A percentile compares a stretch with the other conserved stretches of the same genome.
These are phyloP conservation scores for Blepharisma japonicum DNA, from an alignment of 73 alveolate genomes.

Conservation along the genomic window DNA sequence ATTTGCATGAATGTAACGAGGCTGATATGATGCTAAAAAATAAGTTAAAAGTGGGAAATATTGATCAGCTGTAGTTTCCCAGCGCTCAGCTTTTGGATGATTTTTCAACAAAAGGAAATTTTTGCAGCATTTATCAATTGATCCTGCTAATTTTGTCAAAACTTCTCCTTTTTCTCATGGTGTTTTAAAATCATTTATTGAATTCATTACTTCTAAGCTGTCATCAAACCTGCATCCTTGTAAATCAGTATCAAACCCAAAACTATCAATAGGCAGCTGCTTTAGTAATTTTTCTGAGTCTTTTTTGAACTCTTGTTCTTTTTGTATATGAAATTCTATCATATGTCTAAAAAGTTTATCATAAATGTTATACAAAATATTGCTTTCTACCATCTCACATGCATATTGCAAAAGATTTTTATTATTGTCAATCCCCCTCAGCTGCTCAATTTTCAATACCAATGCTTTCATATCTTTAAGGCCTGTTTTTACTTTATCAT, in stretches of 20 bases:
- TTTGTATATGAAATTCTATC: slow-evolving; percentile 13
- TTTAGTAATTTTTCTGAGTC: background rate
- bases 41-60: slow-evolving; percentile 7
- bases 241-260: slow-evolving; percentile 22
- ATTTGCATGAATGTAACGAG: background rate
- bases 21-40: background rate
- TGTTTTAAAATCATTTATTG: background rate
- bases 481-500: slow-evolving; percentile 16
- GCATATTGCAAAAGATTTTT: background rate
- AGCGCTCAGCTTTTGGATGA: slow-evolving; percentile 13
- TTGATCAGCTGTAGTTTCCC: slow-evolving; percentile 30
- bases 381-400: slow-evolving; percentile 22
- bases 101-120: background rate
- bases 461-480: background rate
- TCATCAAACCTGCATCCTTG: slow-evolving; percentile 1
- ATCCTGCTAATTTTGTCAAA: background rate
- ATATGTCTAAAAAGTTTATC: slow-evolving; percentile 1
- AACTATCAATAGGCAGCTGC: background rate
- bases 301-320: background rate
- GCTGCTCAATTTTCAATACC: slow-evolving; percentile 16
- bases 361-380: slow-evolving; percentile 17
- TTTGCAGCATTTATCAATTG: slow-evolving; percentile 24
- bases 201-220: background rate
- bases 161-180: slow-evolving; percentile 23
- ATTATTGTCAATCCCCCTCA: background rate